These are phyloP conservation scores for Colletotrichum caudatum DNA, from an alignment of 2,329 filamentous ascomycete species.

Conservation along the genomic window DNA sequence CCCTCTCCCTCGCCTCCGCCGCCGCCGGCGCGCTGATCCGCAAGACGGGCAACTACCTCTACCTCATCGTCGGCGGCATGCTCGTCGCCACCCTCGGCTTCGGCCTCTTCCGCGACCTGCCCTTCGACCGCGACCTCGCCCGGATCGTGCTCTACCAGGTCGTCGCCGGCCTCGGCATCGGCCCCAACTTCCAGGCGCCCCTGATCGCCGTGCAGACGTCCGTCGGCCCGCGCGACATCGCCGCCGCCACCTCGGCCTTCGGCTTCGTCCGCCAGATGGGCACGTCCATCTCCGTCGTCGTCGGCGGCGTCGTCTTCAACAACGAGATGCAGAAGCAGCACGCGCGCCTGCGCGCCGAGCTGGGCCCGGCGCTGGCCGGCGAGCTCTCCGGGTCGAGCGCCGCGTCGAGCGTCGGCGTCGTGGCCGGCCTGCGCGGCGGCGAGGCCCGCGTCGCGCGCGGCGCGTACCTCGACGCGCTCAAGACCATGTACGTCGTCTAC, in stretches of 20 bases:
- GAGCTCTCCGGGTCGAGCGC: conserved; percentile 70
- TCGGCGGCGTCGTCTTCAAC: conserved; percentile 59
- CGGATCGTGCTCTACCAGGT: conserved; percentile 68
- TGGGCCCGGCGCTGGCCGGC: conserved; percentile 63
- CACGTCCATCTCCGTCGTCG: conserved; percentile 68
- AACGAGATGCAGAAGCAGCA: conserved; percentile 56
- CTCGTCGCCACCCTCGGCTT: conserved; percentile 69
- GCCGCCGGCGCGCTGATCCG: conserved; percentile 58
- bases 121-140: conserved; percentile 60
- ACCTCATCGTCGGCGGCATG: conserved; percentile 66
- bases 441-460: conserved; percentile 57
- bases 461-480: conserved; percentile 63
- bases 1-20: conserved; percentile 59
- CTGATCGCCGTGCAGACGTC: conserved; percentile 74
- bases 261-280: conserved; percentile 70
- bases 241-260: conserved; percentile 72
- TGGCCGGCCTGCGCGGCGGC: conserved; percentile 62
- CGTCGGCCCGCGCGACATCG: conserved; percentile 70
- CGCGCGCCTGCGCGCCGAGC: conserved; percentile 58
- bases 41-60: conserved; percentile 68
- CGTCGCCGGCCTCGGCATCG: conserved; percentile 70
- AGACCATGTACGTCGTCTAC: conserved; percentile 70
- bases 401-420: conserved; percentile 70
- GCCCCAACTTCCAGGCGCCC: conserved; percentile 72
- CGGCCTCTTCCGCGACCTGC: conserved; percentile 68